phyloP scores from a whole-genome alignment of 441 rosid species.

The Euphorbia corollata region DNA sequence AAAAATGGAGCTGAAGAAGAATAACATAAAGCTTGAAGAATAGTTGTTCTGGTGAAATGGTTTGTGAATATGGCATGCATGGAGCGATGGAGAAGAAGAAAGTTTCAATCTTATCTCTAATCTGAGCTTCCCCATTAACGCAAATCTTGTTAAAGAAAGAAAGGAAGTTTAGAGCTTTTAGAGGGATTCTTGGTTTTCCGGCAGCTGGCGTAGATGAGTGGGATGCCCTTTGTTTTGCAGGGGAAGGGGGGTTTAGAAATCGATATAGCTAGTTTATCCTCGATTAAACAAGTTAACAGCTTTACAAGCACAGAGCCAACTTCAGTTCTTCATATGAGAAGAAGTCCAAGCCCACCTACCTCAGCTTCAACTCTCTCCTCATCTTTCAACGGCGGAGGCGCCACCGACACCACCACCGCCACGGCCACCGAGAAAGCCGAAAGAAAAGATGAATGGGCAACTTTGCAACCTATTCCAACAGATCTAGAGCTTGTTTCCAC shows the following conservation, averaged over 20 bases:
- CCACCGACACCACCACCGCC: conserved; percentile 21
- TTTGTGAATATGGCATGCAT: conserved; percentile 22
- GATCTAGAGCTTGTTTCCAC: conserved; percentile 30
- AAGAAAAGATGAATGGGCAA: conserved; percentile 40
- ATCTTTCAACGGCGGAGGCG: conserved; percentile 33
- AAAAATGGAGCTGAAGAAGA: conserved; percentile 26
- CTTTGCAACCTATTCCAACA: conserved; percentile 30
- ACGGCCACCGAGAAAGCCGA: conserved; percentile 23
- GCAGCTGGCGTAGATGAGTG: conserved; percentile 15
- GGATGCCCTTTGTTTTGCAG: conserved; percentile 33
- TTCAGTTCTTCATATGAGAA: conserved; percentile 48
- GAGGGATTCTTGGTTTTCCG: conserved; percentile 14
- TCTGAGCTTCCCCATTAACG: conserved; percentile 7
- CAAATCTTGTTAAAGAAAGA: neutral
- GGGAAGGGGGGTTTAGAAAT: conserved; percentile 24
- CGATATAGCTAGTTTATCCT: conserved; percentile 29
- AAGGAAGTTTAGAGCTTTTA: too few species aligned
- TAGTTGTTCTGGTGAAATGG: too few species aligned
- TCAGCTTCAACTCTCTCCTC: conserved; percentile 52
- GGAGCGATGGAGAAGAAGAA: conserved; percentile 18
- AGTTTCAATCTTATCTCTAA: conserved; percentile 13
- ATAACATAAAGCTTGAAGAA: too few species aligned
- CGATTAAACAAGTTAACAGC: conserved; percentile 22
- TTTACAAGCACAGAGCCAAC: conserved; percentile 33
- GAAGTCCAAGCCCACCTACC: conserved; percentile 55